phyloP scores from a whole-genome alignment of 345 rosid genomes.

The Zanthoxylum bungeanum region DNA sequence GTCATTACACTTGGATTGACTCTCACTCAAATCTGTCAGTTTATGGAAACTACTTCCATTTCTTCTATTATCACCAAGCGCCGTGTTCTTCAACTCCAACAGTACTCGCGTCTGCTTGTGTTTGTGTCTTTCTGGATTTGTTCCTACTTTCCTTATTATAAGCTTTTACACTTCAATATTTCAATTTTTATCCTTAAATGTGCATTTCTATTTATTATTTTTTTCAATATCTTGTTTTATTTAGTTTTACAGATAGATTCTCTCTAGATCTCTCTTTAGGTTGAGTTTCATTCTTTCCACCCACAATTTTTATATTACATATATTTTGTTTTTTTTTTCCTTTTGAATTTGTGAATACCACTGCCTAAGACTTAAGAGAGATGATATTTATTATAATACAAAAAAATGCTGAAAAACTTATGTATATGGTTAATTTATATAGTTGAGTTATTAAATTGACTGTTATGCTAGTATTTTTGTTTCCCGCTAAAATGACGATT shows the following conservation, averaged over 20 bases:
- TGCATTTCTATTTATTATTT: neutral
- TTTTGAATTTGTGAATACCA: neutral
- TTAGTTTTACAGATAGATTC: neutral
- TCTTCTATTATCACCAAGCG: neutral
- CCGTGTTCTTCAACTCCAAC: neutral
- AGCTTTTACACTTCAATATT: neutral
- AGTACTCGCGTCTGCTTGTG: neutral
- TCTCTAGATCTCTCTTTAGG: neutral
- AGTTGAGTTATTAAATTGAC: neutral
- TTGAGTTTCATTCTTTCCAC: neutral
- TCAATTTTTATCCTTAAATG: neutral
- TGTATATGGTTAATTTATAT: neutral
- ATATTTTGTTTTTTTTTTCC: too few species aligned
- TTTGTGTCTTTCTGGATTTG: conserved; percentile 1
- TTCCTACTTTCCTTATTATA: neutral
- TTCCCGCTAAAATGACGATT: neutral
- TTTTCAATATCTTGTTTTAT: neutral
- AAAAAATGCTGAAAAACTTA: neutral
- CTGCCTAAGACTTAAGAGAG: neutral
- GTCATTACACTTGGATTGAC: neutral
- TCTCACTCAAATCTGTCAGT: conserved; percentile 9
- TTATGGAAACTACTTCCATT: neutral
- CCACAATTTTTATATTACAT: neutral
- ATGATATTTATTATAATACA: neutral
- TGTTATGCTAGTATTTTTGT: neutral